Percentiles rank a stretch among this genome's conserved stretches.
Evolutionary conservation across 176 grass and related monocot genomes (phyloP).

Genomic region (Triticum monococcum): DNA sequence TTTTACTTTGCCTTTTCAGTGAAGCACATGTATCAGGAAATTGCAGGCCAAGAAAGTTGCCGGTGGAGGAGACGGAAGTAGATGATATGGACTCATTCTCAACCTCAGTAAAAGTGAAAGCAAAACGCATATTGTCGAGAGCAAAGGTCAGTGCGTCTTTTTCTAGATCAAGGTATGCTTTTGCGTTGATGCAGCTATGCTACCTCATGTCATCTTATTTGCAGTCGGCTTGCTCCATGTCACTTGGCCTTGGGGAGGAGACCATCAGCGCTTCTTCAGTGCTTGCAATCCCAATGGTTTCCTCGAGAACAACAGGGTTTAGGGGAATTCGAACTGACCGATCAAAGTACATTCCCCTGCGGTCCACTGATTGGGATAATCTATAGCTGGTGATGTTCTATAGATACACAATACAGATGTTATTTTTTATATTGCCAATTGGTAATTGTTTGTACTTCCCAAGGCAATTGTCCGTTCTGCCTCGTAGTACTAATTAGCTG

Average conservation of each 20-base stretch:
- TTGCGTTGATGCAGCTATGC: neutral
- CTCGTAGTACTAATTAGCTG: conserved; percentile 33
- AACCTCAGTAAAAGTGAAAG: conserved; percentile 59
- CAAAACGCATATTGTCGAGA: conserved; percentile 63
- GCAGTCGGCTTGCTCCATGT: conserved; percentile 81
- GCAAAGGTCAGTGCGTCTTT: conserved; percentile 68
- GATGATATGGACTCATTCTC: conserved; percentile 56
- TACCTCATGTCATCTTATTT: conserved; percentile 38
- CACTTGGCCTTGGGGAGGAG: conserved; percentile 75
- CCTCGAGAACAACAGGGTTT: conserved; percentile 88
- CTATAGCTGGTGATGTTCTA: conserved; percentile 52
- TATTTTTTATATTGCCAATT: conserved; percentile 49
- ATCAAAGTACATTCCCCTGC: conserved; percentile 69
- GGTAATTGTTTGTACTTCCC: conserved; percentile 47
- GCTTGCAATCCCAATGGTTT: conserved; percentile 88
- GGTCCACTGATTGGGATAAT: conserved; percentile 53
- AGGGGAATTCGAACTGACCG: conserved; percentile 49
- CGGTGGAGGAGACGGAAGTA: conserved; percentile 53
- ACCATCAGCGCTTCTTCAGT: conserved; percentile 79
- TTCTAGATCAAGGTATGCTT: neutral
- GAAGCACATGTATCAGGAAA: conserved; percentile 12
- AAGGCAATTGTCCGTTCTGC: conserved; percentile 37
- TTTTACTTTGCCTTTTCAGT: neutral
- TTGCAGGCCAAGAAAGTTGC: conserved; percentile 57
- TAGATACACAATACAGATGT: conserved; percentile 52